Percentiles rank a stretch among this genome's conserved stretches.
These are phyloP conservation scores for Starmerella ratchasimensis DNA, from an alignment of 805 yeast genomes.

Conservation along the genomic window DNA sequence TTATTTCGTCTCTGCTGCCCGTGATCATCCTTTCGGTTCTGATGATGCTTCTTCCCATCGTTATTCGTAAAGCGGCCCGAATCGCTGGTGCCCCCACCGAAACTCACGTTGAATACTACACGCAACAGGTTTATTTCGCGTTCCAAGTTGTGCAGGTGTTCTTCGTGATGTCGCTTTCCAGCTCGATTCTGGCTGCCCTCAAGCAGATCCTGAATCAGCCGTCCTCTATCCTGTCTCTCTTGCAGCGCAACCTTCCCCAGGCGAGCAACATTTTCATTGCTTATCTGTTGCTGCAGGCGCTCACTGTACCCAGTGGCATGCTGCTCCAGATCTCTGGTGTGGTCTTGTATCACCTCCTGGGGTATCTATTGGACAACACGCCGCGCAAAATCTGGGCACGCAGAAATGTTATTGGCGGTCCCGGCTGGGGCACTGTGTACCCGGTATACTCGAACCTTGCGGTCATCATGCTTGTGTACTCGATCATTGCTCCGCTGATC, in stretches of 20 bases:
- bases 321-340: constrained; percentile 64
- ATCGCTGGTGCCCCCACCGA: constrained; percentile 56
- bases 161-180: constrained; percentile 67
- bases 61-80: constrained; percentile 65
- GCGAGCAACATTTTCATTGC: constrained; percentile 83
- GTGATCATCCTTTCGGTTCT: constrained; percentile 64
- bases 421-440: constrained; percentile 71
- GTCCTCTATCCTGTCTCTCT: constrained; percentile 50
- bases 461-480: constrained; percentile 58
- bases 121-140: constrained; percentile 80
- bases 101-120: constrained; percentile 63
- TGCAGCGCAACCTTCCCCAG: constrained; percentile 69
- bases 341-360: constrained; percentile 55
- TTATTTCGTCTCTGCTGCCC: constrained; percentile 80
- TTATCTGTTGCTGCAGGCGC: constrained; percentile 69
- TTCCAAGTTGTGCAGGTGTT: constrained; percentile 87
- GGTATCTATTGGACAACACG: constrained; percentile 61
- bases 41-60: constrained; percentile 76
- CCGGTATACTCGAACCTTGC: constrained; percentile 66
- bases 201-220: constrained; percentile 62
- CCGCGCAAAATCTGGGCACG: constrained; percentile 90
- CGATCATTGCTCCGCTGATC: constrained; percentile 78
- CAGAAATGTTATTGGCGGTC: constrained; percentile 45
- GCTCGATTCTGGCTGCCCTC: constrained; percentile 67
- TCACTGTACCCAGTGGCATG: constrained; percentile 61